Base-by-base conservation (phyloP, 441 rosid species). In the Populus hybrid region DNA sequence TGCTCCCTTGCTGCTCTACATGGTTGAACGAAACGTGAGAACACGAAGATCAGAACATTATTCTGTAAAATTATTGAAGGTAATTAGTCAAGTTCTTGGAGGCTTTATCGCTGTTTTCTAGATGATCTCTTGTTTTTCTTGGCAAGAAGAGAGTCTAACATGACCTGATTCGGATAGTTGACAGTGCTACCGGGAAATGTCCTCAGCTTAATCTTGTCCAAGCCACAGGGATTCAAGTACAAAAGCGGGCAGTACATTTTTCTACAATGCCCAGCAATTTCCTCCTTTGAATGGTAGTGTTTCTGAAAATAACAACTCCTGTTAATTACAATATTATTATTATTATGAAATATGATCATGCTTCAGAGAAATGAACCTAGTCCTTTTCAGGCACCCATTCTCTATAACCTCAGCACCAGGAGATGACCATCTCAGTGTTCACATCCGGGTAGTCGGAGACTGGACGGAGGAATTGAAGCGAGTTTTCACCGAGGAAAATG, bases 381-480 rank as follows among this genome's bases (percentile, higher is more conserved):
- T 23, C 42, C 77, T 72, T 78, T 80, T 36, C 89, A 96, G 98
- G 99, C 99, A 93, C 79, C 99, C 99, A 46, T 96, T 96, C 85
- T 96, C 98, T n/a, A 89, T 95, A 71, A 93, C 98, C 81, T 95
- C 99, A 12, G 99, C 99, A 68, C 97, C 99, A 70, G 98, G 94
- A 72, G 99, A 96, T 78, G 85, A 89, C 66, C 81, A 82, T 76
- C 93, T 96, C 38, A 96, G 98, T 69, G 93, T 96, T 84, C 99
- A 96, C 77, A 92, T 96, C 82, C 83, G 98, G 79, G 89, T 87
- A 35, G 92, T 88, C 4, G 99, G 99, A 79, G 99, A 96, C 79
- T 96, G 99, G 99, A 96, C 99, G 6, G 85, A 86, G 69, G 97
- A 96, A 82, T 64, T 96, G 88, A 89, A 88, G 82, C 86, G 89